These are phyloP conservation scores for Saccharomyces hybrid DNA, from an alignment of 1,139 yeast species.

Conservation along the genomic window DNA sequence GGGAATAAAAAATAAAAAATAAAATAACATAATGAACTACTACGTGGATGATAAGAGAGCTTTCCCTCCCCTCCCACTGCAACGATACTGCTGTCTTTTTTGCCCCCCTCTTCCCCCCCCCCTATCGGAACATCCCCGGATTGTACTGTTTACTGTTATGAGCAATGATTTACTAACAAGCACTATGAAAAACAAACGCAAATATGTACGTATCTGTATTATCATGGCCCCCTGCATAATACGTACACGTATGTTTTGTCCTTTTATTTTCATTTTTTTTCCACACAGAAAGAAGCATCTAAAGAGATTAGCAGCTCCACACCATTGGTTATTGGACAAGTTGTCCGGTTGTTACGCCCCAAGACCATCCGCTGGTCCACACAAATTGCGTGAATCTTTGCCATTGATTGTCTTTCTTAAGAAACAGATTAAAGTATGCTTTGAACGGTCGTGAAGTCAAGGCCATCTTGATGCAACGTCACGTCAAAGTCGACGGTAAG, in stretches of 20 bases:
- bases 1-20: neutral
- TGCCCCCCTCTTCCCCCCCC: no score
- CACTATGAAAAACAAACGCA: neutral
- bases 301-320: slow-evolving; percentile 98
- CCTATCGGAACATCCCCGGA: neutral
- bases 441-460: slow-evolving; percentile 99
- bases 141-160: neutral
- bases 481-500: slow-evolving; percentile 97
- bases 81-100: neutral
- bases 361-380: slow-evolving; percentile 99
- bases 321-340: slow-evolving; percentile 99
- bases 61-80: neutral
- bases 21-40: neutral
- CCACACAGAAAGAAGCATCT: slow-evolving; percentile 79
- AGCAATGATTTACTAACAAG: neutral
- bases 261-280: neutral
- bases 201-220: neutral
- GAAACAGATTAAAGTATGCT: slow-evolving; percentile 99
- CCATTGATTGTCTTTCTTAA: slow-evolving; percentile 96
- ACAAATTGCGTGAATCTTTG: slow-evolving; percentile 97
- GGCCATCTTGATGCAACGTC: slow-evolving; percentile 98
- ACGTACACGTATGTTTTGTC: neutral
- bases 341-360: slow-evolving; percentile 99
- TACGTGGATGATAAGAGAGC: neutral
- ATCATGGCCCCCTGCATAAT: neutral